phyloP scores from a whole-genome alignment of 768 basidiomycete genomes.

The Gymnopilus junonius region DNA sequence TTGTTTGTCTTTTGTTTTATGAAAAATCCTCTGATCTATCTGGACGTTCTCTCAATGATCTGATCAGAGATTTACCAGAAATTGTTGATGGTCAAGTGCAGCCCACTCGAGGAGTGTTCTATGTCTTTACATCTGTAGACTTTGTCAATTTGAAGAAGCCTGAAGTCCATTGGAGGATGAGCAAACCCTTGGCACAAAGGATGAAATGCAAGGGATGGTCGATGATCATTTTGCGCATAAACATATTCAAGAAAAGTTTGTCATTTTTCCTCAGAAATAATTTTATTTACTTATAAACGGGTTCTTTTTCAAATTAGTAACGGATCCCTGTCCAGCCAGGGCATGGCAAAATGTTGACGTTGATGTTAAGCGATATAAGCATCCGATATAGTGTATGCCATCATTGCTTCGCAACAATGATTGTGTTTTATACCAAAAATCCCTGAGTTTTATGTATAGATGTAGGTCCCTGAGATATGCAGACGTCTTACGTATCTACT shows the following conservation, averaged over 20 bases:
- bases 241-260: neutral
- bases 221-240: slow-evolving; percentile 15
- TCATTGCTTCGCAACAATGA: too few species aligned
- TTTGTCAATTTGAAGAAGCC: slow-evolving; percentile 12
- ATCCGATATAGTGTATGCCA: too few species aligned
- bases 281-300: too few species aligned
- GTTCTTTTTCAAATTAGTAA: too few species aligned
- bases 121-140: slow-evolving; percentile 18
- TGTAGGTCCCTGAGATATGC: too few species aligned
- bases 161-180: slow-evolving; percentile 21
- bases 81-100: slow-evolving; percentile 14
- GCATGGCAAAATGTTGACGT: too few species aligned
- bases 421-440: too few species aligned
- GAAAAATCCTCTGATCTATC: neutral
- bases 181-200: slow-evolving; percentile 15
- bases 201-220: slow-evolving; percentile 20
- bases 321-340: too few species aligned
- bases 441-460: too few species aligned
- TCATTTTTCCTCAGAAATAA: too few species aligned
- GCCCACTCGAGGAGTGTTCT: slow-evolving; percentile 11
- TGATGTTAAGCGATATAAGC: too few species aligned
- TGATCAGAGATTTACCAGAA: slow-evolving; percentile 7
- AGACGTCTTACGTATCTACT: too few species aligned
- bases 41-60: neutral
- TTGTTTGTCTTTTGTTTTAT: neutral